phyloP scores from a whole-genome alignment of 2,329 filamentous ascomycete species.

The Leptographium radiaticola region DNA sequence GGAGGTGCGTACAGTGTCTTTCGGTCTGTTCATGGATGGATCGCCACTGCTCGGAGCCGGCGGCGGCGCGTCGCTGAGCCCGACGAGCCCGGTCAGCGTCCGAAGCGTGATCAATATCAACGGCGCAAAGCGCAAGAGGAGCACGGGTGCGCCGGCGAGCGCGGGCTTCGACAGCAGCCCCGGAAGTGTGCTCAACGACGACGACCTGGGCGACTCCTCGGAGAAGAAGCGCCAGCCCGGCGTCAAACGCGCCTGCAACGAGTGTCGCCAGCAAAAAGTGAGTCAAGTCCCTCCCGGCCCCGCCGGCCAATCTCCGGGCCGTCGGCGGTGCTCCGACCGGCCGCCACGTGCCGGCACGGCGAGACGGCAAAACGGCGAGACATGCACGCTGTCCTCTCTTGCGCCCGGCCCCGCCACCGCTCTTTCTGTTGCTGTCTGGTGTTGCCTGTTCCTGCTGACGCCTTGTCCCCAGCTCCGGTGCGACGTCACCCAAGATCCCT shows the following conservation, averaged over 20 bases:
- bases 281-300: slow-evolving; percentile 19
- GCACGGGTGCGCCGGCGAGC: slow-evolving; percentile 19
- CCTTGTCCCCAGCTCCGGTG: slow-evolving; percentile 73
- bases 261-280: slow-evolving; percentile 78
- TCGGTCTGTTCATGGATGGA: slow-evolving; percentile 20
- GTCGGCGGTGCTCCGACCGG: neutral
- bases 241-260: slow-evolving; percentile 71
- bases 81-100: slow-evolving; percentile 41
- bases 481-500: slow-evolving; percentile 72
- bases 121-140: slow-evolving; percentile 48
- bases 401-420: neutral
- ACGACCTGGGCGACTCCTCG: slow-evolving; percentile 39
- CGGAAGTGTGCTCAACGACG: slow-evolving; percentile 43
- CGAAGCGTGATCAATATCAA: slow-evolving; percentile 31
- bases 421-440: no score
- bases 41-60: slow-evolving; percentile 20
- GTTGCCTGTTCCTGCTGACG: no score
- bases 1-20: neutral
- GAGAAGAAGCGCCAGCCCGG: slow-evolving; percentile 54
- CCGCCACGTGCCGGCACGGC: neutral
- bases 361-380: no score
- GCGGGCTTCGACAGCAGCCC: slow-evolving; percentile 45
- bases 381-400: neutral
- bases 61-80: slow-evolving; percentile 26
- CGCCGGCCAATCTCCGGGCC: neutral